Evolutionary conservation across 164 flowering plant genomes (phyloP).

Genomic region (Litsea cubeba): DNA sequence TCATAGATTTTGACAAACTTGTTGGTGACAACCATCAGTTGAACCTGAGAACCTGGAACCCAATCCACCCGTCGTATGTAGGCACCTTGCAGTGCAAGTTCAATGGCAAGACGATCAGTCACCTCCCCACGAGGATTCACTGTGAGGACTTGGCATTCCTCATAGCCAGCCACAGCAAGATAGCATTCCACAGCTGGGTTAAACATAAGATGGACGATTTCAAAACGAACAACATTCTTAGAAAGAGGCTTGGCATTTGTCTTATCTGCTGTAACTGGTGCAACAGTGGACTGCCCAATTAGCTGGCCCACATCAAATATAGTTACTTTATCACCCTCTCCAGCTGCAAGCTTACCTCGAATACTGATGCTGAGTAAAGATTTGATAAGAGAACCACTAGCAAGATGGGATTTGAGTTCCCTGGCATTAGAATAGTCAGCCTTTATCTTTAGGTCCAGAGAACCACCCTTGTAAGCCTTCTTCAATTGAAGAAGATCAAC

Average conservation of each 20-base stretch:
- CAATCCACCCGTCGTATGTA: constrained; percentile 85
- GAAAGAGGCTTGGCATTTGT: constrained; percentile 94
- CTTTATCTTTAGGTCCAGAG: constrained; percentile 87
- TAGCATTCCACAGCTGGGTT: constrained; percentile 82
- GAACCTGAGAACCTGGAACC: constrained; percentile 98
- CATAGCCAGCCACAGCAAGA: constrained; percentile 96
- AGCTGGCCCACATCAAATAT: constrained; percentile 95
- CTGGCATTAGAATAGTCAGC: constrained; percentile 89
- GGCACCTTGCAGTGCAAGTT: constrained; percentile 94
- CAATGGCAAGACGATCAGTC: constrained; percentile 91
- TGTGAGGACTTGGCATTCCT: constrained; percentile 94
- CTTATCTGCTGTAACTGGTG: constrained; percentile 94
- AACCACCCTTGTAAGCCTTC: constrained; percentile 97
- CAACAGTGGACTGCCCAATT: constrained; percentile 86
- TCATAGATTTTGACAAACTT: constrained; percentile 92
- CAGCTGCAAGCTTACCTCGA: constrained; percentile 96
- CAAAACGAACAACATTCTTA: constrained; percentile 84
- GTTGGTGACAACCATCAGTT: constrained; percentile 91
- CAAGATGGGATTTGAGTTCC: constrained; percentile 81
- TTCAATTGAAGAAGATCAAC: constrained; percentile 80
- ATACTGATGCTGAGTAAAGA: constrained; percentile 82
- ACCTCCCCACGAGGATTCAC: constrained; percentile 95
- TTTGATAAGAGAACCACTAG: constrained; percentile 86
- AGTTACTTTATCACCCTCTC: constrained; percentile 96
- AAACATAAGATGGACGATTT: constrained; percentile 82